Evolutionary conservation across 2,329 filamentous ascomycete species (phyloP).

Genomic region (Pseudonectria buxi): DNA sequence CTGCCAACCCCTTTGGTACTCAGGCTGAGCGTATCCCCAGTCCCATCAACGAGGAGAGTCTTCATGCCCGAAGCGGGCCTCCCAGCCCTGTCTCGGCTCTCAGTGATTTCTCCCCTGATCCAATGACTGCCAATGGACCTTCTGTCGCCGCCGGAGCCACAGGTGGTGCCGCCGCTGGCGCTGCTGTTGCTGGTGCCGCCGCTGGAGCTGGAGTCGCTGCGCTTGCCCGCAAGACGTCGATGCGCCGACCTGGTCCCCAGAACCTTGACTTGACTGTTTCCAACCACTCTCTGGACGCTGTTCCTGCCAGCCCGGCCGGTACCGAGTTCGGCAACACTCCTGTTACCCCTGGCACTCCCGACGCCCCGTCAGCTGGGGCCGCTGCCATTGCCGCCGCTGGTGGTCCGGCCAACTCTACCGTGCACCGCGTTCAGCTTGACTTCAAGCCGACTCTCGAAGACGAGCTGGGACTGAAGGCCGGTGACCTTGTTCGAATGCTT

Average conservation of each 20-base stretch:
- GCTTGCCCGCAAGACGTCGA: slow-evolving; percentile 49
- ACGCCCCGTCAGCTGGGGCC: slow-evolving; percentile 40
- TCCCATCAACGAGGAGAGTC: slow-evolving; percentile 32
- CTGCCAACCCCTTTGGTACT: slow-evolving; percentile 65
- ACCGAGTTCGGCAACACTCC: slow-evolving; percentile 58
- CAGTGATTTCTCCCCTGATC: slow-evolving; percentile 15
- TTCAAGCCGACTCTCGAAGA: slow-evolving; percentile 91
- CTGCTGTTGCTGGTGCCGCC: slow-evolving; percentile 32
- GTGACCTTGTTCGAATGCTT: slow-evolving; percentile 78
- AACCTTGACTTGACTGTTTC: slow-evolving; percentile 49
- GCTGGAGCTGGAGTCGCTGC: slow-evolving; percentile 32
- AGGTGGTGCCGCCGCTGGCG: slow-evolving; percentile 13
- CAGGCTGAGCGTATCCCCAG: slow-evolving; percentile 45
- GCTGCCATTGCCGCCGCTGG: slow-evolving; percentile 57
- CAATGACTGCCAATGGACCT: slow-evolving; percentile 33
- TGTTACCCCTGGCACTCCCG: slow-evolving; percentile 38
- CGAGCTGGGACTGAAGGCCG: slow-evolving; percentile 74
- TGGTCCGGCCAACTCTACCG: slow-evolving; percentile 54
- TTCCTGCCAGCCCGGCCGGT: slow-evolving; percentile 53
- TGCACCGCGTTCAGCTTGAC: slow-evolving; percentile 90
- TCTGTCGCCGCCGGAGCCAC: slow-evolving; percentile 21
- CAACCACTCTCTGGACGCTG: slow-evolving; percentile 25
- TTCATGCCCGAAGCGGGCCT: slow-evolving; percentile 16
- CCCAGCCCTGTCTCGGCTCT: slow-evolving; percentile 28
- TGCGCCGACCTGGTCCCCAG: slow-evolving; percentile 45